Conservation (phyloP, 2,329 filamentous ascomycete genomes). For the Dothideomycetes sp. region DNA sequence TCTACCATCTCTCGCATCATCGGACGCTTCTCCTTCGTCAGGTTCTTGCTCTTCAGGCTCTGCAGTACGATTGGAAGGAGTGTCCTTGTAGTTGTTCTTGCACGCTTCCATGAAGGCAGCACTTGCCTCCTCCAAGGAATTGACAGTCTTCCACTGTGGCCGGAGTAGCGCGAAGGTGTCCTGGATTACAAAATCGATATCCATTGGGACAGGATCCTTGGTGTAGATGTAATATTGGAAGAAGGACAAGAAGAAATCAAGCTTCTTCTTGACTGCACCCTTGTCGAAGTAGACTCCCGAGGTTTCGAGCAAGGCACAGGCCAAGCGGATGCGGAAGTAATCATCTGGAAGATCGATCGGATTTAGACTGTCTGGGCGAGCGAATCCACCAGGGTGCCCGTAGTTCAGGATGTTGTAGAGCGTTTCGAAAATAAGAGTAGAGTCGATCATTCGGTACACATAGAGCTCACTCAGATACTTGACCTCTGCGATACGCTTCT, state of each 20-base stretch:
- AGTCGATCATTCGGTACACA: slow-evolving; percentile 94
- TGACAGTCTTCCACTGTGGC: slow-evolving; percentile 77
- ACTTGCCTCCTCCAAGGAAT: slow-evolving; percentile 70
- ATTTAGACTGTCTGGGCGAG: slow-evolving; percentile 65
- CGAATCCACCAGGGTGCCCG: slow-evolving; percentile 73
- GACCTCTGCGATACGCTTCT: slow-evolving; percentile 85
- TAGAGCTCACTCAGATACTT: slow-evolving; percentile 96
- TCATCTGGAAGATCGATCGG: slow-evolving; percentile 82
- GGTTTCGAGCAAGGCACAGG: slow-evolving; percentile 82
- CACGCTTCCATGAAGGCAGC: slow-evolving; percentile 80
- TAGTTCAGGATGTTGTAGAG: slow-evolving; percentile 92
- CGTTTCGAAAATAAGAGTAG: slow-evolving; percentile 87
- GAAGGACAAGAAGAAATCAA: slow-evolving; percentile 94
- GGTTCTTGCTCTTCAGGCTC: slow-evolving; percentile 36
- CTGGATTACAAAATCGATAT: slow-evolving; percentile 92
- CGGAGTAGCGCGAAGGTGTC: slow-evolving; percentile 78
- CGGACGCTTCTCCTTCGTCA: slow-evolving; percentile 56
- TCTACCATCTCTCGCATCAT: slow-evolving; percentile 62
- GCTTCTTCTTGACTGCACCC: slow-evolving; percentile 86
- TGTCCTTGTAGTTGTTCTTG: slow-evolving; percentile 73
- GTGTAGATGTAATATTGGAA: slow-evolving; percentile 95
- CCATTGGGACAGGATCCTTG: slow-evolving; percentile 85
- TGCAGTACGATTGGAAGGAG: slow-evolving; percentile 15
- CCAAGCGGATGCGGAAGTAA: slow-evolving; percentile 86
- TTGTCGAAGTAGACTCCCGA: slow-evolving; percentile 95